A percentile compares a stretch with the other conserved stretches of the same genome.
These are phyloP conservation scores for Epithele typhae DNA, from an alignment of 768 basidiomycete genomes.

Conservation along the genomic window DNA sequence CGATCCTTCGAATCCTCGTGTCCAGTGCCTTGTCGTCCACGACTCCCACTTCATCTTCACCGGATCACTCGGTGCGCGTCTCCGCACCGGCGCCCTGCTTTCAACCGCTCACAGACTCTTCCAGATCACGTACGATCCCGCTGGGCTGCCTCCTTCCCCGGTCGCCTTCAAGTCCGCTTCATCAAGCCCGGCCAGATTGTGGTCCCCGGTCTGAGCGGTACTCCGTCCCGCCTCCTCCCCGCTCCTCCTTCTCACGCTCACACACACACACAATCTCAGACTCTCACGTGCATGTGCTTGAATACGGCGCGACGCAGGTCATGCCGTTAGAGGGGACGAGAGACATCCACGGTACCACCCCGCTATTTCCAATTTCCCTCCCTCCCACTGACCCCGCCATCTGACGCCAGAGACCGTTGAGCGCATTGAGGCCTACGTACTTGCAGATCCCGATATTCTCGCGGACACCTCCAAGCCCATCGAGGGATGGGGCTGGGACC, in stretches of 20 bases:
- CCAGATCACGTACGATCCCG: conserved; percentile 40
- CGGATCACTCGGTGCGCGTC: conserved; percentile 51
- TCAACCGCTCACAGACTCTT: no score
- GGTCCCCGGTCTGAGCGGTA: conserved; percentile 71
- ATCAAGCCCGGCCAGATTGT: conserved; percentile 54
- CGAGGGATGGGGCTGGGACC: conserved; percentile 89
- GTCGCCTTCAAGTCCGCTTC: conserved; percentile 33
- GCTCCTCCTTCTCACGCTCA: no score
- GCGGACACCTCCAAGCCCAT: conserved; percentile 59
- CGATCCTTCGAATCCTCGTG: conserved; percentile 45
- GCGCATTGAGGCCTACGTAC: conserved; percentile 58
- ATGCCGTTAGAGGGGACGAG: conserved; percentile 62
- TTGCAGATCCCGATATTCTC: conserved; percentile 50
- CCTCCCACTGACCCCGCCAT: background rate
- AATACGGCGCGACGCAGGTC: conserved; percentile 66
- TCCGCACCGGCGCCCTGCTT: no score
- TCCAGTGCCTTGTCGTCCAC: conserved; percentile 62
- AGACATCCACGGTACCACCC: conserved; percentile 46
- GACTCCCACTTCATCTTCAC: conserved; percentile 45
- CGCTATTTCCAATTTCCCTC: no score
- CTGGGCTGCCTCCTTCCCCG: conserved; percentile 26
- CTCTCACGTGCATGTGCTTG: conserved; percentile 75
- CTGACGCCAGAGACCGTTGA: conserved; percentile 50
- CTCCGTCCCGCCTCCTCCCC: no score
- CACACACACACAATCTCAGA: no score